Evolutionary conservation across 2,329 filamentous ascomycete species (phyloP).

Genomic region (Lasiodiplodia sp.): DNA sequence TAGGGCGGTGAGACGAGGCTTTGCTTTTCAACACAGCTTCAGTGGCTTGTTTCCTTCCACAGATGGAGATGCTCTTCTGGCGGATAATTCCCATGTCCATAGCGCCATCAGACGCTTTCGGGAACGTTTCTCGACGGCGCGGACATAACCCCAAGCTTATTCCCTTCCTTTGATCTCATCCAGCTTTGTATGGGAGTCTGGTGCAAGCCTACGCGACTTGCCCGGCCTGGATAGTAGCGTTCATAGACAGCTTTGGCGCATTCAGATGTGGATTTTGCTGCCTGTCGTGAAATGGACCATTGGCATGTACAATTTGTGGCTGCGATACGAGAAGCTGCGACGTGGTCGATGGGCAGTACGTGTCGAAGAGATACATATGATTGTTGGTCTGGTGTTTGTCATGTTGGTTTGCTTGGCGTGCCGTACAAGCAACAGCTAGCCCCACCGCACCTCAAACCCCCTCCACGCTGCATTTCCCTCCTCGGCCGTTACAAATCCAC

Average conservation of each 20-base stretch:
- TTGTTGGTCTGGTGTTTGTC: not conserved
- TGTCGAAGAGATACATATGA: not conserved
- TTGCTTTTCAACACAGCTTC: not conserved
- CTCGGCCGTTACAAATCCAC: not conserved
- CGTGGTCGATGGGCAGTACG: too few relatives aligned
- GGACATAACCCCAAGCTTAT: not conserved
- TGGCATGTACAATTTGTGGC: too few relatives aligned
- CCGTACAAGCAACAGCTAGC: conserved; percentile 11
- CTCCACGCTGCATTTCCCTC: conserved; percentile 1
- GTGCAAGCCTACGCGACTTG: not conserved
- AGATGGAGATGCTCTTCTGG: not conserved
- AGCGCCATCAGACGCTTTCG: not conserved
- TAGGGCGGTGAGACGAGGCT: not conserved
- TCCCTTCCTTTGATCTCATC: not conserved
- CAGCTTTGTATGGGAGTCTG: conserved; percentile 8
- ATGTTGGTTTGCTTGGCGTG: not conserved
- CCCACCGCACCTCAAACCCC: conserved; percentile 13
- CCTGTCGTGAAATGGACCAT: not conserved
- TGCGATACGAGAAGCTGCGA: too few relatives aligned
- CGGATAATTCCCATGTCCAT: conserved; percentile 10
- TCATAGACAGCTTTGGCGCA: conserved; percentile 2
- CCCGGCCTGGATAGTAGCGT: not conserved
- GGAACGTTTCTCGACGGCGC: not conserved
- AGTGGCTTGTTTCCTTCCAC: not conserved
- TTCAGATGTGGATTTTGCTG: not conserved